A percentile compares a stretch with the other conserved stretches of the same genome.
Evolutionary conservation across 768 basidiomycete species (phyloP).

Genomic region (Suillus plorans): DNA sequence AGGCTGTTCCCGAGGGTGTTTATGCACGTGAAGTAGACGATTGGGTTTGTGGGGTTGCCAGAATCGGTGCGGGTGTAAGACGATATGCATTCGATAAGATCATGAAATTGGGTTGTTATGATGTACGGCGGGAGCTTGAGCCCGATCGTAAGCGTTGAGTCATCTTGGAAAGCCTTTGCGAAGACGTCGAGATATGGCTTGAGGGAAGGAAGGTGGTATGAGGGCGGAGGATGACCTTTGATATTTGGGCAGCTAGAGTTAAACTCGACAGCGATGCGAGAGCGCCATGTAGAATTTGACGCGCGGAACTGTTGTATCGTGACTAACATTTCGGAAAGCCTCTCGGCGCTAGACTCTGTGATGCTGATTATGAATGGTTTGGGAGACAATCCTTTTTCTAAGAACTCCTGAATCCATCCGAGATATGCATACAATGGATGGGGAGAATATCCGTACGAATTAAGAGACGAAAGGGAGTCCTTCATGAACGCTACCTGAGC

Average conservation of each 20-base stretch:
- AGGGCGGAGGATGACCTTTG: conserved; percentile 54
- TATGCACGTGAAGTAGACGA: conserved; percentile 77
- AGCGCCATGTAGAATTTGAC: conserved; percentile 29
- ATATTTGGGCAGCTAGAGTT: conserved; percentile 90
- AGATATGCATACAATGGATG: conserved; percentile 68
- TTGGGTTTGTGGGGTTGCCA: conserved; percentile 38
- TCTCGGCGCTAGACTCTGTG: conserved; percentile 55
- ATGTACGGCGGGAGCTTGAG: conserved; percentile 81
- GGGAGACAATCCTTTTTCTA: conserved; percentile 36
- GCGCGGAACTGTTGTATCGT: conserved; percentile 61
- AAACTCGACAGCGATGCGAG: conserved; percentile 69
- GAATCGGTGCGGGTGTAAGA: conserved; percentile 32
- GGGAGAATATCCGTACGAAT: conserved; percentile 88
- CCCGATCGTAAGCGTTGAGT: conserved; percentile 63
- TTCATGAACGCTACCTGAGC: conserved; percentile 60
- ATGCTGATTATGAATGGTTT: conserved; percentile 83
- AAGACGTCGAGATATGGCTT: conserved; percentile 55
- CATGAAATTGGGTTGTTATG: conserved; percentile 57
- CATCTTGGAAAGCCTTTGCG: conserved; percentile 45
- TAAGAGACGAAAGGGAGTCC: conserved; percentile 59
- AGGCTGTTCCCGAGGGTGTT: conserved; percentile 78
- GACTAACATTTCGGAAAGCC: conserved; percentile 54
- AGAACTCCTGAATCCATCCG: conserved; percentile 52
- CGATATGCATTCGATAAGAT: conserved; percentile 48
- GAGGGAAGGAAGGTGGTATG: conserved; percentile 59